Base-by-base conservation (phyloP, 768 basidiomycete genomes). In the Sutorius australiensis region DNA sequence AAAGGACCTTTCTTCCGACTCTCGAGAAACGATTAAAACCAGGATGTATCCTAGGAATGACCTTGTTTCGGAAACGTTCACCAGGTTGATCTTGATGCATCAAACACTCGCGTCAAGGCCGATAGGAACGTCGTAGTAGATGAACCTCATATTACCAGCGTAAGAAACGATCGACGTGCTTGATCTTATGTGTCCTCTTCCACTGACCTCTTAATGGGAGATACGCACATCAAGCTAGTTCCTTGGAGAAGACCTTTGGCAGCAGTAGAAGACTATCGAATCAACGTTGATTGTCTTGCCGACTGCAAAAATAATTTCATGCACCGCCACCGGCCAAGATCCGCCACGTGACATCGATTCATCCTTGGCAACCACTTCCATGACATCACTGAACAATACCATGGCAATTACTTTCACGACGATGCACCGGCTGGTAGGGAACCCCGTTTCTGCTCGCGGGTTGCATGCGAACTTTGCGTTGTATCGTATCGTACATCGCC, bases 401-500 rank as follows among this genome's bases (percentile, higher is more conserved):
- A n/a, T n/a, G n/a, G n/a, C n/a, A n/a, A n/a, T n/a, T n/a, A n/a
- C 27, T 17, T 24, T 0, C 24, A 4, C 13, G 41, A 10, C 37
- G 19, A 55, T 53, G 57, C 40, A 40, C 21, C 41, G 7, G 12
- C 6, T 42, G 16, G 9, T 43, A 24, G 24, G 24, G 4, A 46
- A 50, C n/a, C 10, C 46, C 12, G 19, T 38, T 27, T 16, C 42
- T 12, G 17, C 53, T 21, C 40, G 51, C 28, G 41, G 28, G 34
- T 21, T 49, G 19, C 32, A 38, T 43, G 2, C 32, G 39, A 17
- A 11, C 39, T 43, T 28, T 6, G 41, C 30, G 12, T 38, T 24
- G 27, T 12, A 34, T 40, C 33, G 44, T 10, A 39, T 33, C 16
- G 46, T 50, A 42, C 64, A 68, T 38, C 55, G 64, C 10, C 51